These are phyloP conservation scores for Trichoderma simmonsii DNA, from an alignment of 2,329 filamentous ascomycete genomes.

Conservation along the genomic window DNA sequence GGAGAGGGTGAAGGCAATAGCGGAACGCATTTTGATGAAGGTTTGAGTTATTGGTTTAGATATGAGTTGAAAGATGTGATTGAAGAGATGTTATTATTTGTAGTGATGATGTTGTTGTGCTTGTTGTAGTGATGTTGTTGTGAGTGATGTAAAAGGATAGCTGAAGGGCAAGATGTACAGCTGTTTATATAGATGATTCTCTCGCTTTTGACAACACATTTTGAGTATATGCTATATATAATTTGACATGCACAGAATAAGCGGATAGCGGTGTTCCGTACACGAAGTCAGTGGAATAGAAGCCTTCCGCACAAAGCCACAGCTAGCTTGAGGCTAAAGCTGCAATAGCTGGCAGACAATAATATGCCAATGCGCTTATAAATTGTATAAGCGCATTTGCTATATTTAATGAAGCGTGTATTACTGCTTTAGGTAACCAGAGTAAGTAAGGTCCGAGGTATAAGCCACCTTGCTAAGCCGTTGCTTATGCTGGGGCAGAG, in stretches of 20 bases:
- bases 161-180: not conserved
- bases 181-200: constrained; percentile 7
- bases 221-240: not conserved
- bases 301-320: constrained; percentile 12
- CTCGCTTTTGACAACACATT: not conserved
- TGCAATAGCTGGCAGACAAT: constrained; percentile 10
- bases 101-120: not conserved
- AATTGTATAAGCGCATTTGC: not conserved
- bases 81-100: not conserved
- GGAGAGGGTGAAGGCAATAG: not conserved
- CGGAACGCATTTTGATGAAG: constrained; percentile 1
- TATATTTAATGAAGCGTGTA: not conserved
- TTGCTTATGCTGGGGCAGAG: not conserved
- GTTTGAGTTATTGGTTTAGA: not conserved
- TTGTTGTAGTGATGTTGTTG: not conserved
- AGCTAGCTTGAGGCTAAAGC: constrained; percentile 25
- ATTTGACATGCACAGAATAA: not conserved
- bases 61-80: not conserved
- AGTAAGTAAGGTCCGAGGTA: not conserved
- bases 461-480: not conserved
- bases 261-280: not conserved
- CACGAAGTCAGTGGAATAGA: not conserved
- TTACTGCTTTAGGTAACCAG: not conserved
- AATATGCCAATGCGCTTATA: not conserved
- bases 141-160: not conserved